Evolutionary conservation across 176 grass and related monocot species (phyloP).

Genomic region (Phoenix roebelenii): DNA sequence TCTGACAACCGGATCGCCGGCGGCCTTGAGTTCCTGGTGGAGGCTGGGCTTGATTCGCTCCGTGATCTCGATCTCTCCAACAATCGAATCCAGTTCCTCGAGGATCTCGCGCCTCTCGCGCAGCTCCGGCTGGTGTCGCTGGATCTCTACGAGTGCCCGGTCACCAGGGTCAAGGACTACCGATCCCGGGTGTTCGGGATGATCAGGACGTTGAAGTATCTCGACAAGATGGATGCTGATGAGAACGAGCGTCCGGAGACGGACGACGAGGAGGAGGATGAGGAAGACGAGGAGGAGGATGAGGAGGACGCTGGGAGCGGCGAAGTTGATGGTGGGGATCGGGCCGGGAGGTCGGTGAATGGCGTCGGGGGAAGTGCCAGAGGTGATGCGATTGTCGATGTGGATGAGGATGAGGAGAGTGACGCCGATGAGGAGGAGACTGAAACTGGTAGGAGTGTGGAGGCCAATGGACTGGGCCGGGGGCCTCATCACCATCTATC

Average conservation of each 20-base stretch:
- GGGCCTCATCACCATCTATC: background rate
- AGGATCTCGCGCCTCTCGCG: conserved; percentile 71
- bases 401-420: conserved; percentile 79
- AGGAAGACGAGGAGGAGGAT: conserved; percentile 49
- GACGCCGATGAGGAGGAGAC: conserved; percentile 59
- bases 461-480: background rate
- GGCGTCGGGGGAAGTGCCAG: background rate
- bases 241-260: conserved; percentile 95
- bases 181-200: conserved; percentile 75
- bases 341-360: conserved; percentile 4
- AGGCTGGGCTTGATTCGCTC: conserved; percentile 54
- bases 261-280: conserved; percentile 78
- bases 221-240: conserved; percentile 91
- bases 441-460: background rate
- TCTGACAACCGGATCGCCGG: conserved; percentile 93
- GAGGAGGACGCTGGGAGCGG: conserved; percentile 72
- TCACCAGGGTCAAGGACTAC: conserved; percentile 78
- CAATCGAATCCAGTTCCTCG: conserved; percentile 74
- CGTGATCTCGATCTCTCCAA: conserved; percentile 94
- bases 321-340: conserved; percentile 50
- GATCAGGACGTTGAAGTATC: conserved; percentile 81
- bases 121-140: conserved; percentile 66
- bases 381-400: conserved; percentile 44
- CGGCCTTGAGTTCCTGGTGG: conserved; percentile 79
- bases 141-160: conserved; percentile 93